Conservation (phyloP, 164 flowering plant genomes). For the Macadamia tetraphylla region DNA sequence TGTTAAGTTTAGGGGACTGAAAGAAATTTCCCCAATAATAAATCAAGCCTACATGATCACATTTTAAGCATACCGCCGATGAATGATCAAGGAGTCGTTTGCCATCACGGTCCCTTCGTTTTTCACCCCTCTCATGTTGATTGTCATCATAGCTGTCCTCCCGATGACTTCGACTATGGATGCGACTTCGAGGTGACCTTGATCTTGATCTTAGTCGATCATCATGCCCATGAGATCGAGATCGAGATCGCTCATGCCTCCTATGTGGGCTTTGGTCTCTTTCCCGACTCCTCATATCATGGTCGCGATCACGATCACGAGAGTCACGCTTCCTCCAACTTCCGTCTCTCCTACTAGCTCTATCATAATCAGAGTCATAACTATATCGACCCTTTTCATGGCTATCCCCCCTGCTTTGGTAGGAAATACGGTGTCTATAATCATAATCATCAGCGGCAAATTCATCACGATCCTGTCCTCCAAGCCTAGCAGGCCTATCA, state of each 20-base stretch:
- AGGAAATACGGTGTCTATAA: slow-evolving; percentile 45
- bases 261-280: slow-evolving; percentile 70
- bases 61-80: slow-evolving; percentile 51
- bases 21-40: background rate
- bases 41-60: background rate
- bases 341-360: slow-evolving; percentile 66
- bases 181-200: slow-evolving; percentile 83
- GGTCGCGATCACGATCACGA: slow-evolving; percentile 64
- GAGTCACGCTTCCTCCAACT: slow-evolving; percentile 75
- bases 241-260: slow-evolving; percentile 63
- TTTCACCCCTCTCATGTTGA: slow-evolving; percentile 67
- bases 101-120: slow-evolving; percentile 77
- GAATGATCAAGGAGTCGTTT: slow-evolving; percentile 55
- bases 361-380: slow-evolving; percentile 89
- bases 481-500: slow-evolving; percentile 62
- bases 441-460: slow-evolving; percentile 69
- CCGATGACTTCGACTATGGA: slow-evolving; percentile 69
- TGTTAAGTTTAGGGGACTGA: too few species aligned
- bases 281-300: slow-evolving; percentile 57
- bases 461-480: slow-evolving; percentile 65
- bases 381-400: slow-evolving; percentile 72
- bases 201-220: slow-evolving; percentile 70
- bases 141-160: slow-evolving; percentile 85
- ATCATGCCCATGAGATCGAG: slow-evolving; percentile 75
- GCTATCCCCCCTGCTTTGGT: slow-evolving; percentile 64